Conservation (phyloP, 441 rosid genomes). For the Eutrema salsugineum region DNA sequence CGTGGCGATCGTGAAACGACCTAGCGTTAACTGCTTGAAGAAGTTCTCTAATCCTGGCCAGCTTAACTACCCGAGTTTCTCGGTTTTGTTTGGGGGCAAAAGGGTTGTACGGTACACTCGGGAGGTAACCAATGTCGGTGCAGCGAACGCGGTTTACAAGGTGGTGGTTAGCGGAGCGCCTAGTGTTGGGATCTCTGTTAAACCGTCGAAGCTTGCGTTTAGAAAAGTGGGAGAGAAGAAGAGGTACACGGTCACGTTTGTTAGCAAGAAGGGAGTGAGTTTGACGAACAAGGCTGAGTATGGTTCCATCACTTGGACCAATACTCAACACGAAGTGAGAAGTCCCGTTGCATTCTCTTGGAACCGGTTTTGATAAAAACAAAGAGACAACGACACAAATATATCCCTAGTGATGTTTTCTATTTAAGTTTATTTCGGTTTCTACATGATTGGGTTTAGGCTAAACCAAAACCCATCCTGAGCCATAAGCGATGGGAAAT, state of each 20-base stretch:
- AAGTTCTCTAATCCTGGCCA: conserved; percentile 66
- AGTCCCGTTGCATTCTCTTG: conserved; percentile 77
- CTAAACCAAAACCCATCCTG: conserved; percentile 18
- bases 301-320: conserved; percentile 74
- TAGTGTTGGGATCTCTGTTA: conserved; percentile 50
- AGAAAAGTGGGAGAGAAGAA: conserved; percentile 60
- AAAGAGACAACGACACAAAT: background rate
- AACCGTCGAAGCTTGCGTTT: conserved; percentile 55
- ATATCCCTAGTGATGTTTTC: conserved; percentile 27
- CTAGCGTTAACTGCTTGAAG: conserved; percentile 47
- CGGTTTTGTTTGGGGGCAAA: conserved; percentile 57
- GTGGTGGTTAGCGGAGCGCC: conserved; percentile 45
- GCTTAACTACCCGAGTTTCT: conserved; percentile 88
- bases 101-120: conserved; percentile 74
- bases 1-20: conserved; percentile 54
- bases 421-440: conserved; percentile 18
- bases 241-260: conserved; percentile 67
- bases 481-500: conserved; percentile 13
- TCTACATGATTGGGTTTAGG: conserved; percentile 24
- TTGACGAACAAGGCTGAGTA: conserved; percentile 39
- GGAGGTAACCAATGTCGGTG: conserved; percentile 72
- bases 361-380: conserved; percentile 40
- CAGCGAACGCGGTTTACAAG: conserved; percentile 46
- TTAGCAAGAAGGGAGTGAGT: conserved; percentile 45
- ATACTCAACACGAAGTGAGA: conserved; percentile 59